Base-by-base conservation (phyloP, 2,329 filamentous ascomycete species). In the Beauveria sp. region DNA sequence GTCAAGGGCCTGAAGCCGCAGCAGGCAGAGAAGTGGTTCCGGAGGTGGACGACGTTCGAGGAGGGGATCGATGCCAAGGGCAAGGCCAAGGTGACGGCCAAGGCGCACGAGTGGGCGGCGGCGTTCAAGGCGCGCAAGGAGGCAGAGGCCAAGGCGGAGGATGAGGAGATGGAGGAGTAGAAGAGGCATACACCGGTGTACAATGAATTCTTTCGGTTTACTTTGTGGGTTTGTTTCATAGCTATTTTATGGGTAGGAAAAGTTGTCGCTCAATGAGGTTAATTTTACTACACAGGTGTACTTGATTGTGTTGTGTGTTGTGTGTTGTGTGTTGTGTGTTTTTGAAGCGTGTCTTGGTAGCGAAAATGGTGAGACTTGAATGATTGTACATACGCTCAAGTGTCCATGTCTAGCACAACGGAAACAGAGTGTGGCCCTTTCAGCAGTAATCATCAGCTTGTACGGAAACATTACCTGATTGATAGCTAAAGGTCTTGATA, bases 31-130 rank as follows among this genome's bases (percentile, higher is more conserved):
- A 88, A 86, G 70, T 90, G 96, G 80, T 99, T 97, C 77, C 91
- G 91, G 77, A 84, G 90, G 67, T 99, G 94, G 94, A 84, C 89
- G 61, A 85, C 89, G 66, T 97, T 91, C 84, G 94, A 99, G 78
- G 86, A 88, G 75, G 83, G 82, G 72, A 76, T 84, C 62, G 91
- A 90, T 2, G 77, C 81, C 63, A 76, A 90, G 80, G 84, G 82
- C 65, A 81, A 84, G 65, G 88, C 89, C 67, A 83, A 81, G 68
- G 89, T 92, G 43, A 86, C 87, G 76, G 86, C 82, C 28, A 81
- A 86, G 73, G 89, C 89, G 46, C 83, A 82, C 69, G 86, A 88
- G 66, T 93, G 87, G 80, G 86, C 87, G 37, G 84, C 80, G 55
- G 69, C 74, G 53, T 77, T 74, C 66, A 78, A 78, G 73, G 76